Conservation (phyloP, 345 rosid species). For the Iberis pinnata region DNA sequence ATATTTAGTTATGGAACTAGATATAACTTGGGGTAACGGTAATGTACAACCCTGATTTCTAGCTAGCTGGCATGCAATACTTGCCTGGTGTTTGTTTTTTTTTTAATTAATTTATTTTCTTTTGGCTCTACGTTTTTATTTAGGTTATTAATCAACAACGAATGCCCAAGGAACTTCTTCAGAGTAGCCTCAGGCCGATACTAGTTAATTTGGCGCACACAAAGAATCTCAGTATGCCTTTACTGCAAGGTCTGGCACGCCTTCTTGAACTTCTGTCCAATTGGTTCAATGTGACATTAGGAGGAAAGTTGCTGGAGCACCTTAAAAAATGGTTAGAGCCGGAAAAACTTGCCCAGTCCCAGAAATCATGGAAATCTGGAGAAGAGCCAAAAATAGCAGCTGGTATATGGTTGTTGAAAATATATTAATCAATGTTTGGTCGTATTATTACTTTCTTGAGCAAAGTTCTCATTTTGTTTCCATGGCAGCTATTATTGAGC, state of each 20-base stretch:
- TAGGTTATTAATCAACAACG: constrained; percentile 95
- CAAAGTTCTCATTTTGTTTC: constrained; percentile 21
- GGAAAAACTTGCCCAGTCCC: constrained; percentile 87
- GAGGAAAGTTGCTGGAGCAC: constrained; percentile 95
- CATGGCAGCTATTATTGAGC: constrained; percentile 91
- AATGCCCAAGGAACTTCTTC: constrained; percentile 99
- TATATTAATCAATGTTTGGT: neutral
- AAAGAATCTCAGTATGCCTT: constrained; percentile 98
- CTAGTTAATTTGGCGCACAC: constrained; percentile 94
- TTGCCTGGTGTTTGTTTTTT: neutral
- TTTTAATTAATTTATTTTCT: neutral
- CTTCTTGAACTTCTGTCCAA: constrained; percentile 90
- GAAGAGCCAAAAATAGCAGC: constrained; percentile 99
- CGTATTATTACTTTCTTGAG: constrained; percentile 7
- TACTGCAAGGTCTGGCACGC: constrained; percentile 95
- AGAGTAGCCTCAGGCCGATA: constrained; percentile 97
- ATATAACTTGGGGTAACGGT: neutral
- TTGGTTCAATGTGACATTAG: constrained; percentile 98
- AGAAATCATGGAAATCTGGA: constrained; percentile 96
- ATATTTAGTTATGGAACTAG: neutral
- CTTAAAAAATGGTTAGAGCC: constrained; percentile 99
- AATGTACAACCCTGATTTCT: constrained; percentile 1
- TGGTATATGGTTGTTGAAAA: constrained; percentile 38
- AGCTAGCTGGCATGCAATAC: constrained; percentile 12
- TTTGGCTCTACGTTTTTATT: constrained; percentile 13